Evolutionary conservation across 2,329 filamentous ascomycete genomes (phyloP).

Genomic region (Trichophyton mentagrophytes): DNA sequence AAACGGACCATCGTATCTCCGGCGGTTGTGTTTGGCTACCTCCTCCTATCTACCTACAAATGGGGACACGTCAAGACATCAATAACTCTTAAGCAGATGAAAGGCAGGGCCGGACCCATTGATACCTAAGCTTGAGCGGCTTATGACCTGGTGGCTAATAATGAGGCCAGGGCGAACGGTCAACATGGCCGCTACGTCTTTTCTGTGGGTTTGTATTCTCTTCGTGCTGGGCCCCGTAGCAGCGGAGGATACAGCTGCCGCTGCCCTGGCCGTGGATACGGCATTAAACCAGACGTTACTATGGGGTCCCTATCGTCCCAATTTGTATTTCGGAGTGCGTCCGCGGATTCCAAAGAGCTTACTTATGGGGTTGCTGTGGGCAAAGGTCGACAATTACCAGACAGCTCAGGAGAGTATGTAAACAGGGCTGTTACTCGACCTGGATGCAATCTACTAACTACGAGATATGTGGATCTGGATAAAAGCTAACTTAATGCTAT

Average conservation of each 20-base stretch:
- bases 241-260: conserved; percentile 6
- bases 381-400: conserved; percentile 64
- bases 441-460: not conserved
- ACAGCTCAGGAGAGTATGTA: conserved; percentile 62
- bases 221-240: not conserved
- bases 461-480: not conserved
- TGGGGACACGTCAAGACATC: not conserved
- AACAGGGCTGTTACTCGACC: not conserved
- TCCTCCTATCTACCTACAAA: not conserved
- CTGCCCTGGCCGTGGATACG: conserved; percentile 28
- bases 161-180: not conserved
- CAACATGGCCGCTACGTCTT: conserved; percentile 16
- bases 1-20: conserved; percentile 1
- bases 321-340: conserved; percentile 84
- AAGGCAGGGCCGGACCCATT: not conserved
- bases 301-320: conserved; percentile 92
- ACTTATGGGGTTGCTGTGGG: conserved; percentile 77
- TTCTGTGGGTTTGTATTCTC: conserved; percentile 20
- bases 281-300: conserved; percentile 69
- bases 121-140: not conserved
- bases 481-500: conserved; percentile 5
- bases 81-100: not conserved
- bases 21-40: not conserved
- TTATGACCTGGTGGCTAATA: not conserved
- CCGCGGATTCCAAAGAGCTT: conserved; percentile 71